Conservation (phyloP, 306 rosid genomes). For the Citrullus mucosospermus region DNA sequence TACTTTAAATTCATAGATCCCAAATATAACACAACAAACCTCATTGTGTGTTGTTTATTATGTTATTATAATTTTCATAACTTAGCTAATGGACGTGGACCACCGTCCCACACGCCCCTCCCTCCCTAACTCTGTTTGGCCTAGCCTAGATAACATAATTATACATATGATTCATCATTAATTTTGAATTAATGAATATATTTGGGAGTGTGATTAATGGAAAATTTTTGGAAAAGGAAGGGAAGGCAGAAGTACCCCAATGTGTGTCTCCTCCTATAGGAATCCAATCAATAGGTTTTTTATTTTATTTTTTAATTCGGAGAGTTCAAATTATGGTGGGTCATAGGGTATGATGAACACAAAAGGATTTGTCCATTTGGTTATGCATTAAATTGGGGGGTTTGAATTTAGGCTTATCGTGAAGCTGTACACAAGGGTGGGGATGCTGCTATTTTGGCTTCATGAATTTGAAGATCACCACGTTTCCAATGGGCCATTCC, state of each 20-base stretch:
- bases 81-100: no score
- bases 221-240: neutral
- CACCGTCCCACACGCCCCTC: no score
- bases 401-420: neutral
- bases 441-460: neutral
- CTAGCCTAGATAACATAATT: no score
- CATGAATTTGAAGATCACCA: no score
- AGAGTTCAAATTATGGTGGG: neutral
- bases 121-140: no score
- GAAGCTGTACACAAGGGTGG: neutral
- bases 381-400: neutral
- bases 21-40: neutral
- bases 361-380: neutral
- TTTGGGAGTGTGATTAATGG: neutral
- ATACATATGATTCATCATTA: neutral
- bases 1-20: neutral
- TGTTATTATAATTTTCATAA: neutral
- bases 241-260: neutral
- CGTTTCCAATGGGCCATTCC: neutral
- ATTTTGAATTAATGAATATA: neutral
- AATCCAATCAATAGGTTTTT: neutral
- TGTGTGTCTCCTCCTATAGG: neutral
- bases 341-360: neutral
- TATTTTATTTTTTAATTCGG: neutral
- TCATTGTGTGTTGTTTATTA: neutral